phyloP scores from a whole-genome alignment of 306 rosid species.

The Hippophae gyantsensis region DNA sequence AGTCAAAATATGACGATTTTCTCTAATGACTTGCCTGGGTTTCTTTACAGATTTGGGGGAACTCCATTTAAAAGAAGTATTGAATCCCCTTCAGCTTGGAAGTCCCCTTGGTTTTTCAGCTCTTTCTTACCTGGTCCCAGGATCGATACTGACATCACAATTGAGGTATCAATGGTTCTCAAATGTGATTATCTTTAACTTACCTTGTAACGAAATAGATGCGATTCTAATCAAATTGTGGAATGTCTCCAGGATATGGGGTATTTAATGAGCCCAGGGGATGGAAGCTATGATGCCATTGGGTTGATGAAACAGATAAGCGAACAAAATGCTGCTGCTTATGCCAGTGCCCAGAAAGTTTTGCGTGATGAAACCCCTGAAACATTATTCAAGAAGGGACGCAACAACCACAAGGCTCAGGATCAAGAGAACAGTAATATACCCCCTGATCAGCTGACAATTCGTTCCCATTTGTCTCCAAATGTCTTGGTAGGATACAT shows the following conservation, averaged over 20 bases:
- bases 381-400: conserved; percentile 31
- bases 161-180: conserved; percentile 55
- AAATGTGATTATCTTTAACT: neutral
- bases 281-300: conserved; percentile 79
- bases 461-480: conserved; percentile 37
- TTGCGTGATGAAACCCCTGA: conserved; percentile 66
- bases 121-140: conserved; percentile 67
- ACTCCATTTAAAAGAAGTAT: conserved; percentile 85
- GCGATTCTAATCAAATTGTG: conserved; percentile 2
- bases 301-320: conserved; percentile 79
- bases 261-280: conserved; percentile 71
- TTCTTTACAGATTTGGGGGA: conserved; percentile 53
- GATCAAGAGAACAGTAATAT: conserved; percentile 23
- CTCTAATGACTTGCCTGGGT: conserved; percentile 21
- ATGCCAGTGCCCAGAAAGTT: conserved; percentile 69
- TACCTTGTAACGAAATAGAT: neutral
- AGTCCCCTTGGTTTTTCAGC: conserved; percentile 81
- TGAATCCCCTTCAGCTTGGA: conserved; percentile 97
- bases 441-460: conserved; percentile 21
- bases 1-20: neutral
- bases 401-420: conserved; percentile 17
- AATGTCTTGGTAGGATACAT: conserved; percentile 42
- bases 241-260: conserved; percentile 68
- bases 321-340: conserved; percentile 81
- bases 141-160: conserved; percentile 68